Percentiles rank a stretch among this genome's conserved stretches.
Conservation (phyloP, 2,329 filamentous ascomycete species). For the Ustulina deusta region DNA sequence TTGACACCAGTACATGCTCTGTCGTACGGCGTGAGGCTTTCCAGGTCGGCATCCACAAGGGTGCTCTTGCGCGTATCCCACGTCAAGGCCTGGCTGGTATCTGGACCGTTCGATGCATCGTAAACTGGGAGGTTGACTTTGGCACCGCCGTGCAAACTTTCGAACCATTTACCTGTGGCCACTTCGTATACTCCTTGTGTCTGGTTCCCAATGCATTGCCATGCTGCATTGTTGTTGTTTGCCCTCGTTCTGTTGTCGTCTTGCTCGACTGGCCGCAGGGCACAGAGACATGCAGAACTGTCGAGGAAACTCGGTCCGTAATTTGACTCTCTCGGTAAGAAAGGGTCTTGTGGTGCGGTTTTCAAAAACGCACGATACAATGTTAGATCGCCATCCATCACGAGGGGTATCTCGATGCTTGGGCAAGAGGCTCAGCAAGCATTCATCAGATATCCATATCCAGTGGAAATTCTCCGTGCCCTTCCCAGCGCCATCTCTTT, state of each 20-base stretch:
- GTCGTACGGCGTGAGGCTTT: conserved; percentile 53
- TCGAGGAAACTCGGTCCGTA: conserved; percentile 57
- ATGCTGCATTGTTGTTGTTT: conserved; percentile 39
- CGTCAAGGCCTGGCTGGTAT: conserved; percentile 46
- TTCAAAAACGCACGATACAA: conserved; percentile 16
- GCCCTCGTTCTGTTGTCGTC: neutral
- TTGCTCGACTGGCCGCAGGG: conserved; percentile 20
- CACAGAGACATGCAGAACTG: conserved; percentile 55
- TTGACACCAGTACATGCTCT: conserved; percentile 58
- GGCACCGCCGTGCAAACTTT: conserved; percentile 46
- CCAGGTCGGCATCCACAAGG: conserved; percentile 47
- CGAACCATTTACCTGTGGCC: conserved; percentile 59
- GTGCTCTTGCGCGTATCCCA: conserved; percentile 46
- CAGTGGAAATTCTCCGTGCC: neutral
- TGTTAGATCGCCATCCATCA: conserved; percentile 25
- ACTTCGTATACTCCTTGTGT: conserved; percentile 54
- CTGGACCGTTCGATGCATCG: conserved; percentile 55
- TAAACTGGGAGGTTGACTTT: conserved; percentile 49
- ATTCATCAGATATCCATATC: neutral
- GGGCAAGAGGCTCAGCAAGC: neutral
- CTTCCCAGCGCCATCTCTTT: neutral
- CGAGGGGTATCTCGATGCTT: neutral
- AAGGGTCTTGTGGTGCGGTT: conserved; percentile 54
- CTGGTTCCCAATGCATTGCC: conserved; percentile 61
- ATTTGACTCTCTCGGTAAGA: conserved; percentile 49